Base-by-base conservation (phyloP, 169 alveolate species). In the Eimeria necatrix region DNA sequence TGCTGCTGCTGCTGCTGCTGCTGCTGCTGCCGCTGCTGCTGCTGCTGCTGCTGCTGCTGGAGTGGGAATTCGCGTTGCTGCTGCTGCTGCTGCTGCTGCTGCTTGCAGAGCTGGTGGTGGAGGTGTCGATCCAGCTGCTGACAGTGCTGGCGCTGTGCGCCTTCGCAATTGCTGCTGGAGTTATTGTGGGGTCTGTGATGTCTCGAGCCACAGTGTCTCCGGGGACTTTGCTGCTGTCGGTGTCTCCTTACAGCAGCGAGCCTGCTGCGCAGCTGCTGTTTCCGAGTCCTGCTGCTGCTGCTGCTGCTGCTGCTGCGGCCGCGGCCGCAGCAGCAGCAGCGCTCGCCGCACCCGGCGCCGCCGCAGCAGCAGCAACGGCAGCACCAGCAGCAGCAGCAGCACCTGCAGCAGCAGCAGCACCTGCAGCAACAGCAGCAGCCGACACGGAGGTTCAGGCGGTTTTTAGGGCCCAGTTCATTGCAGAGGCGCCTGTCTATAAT, bases 341-440 rank as follows among this genome's bases (percentile, higher is more conserved):
- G n/a, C n/a, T n/a, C n/a, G n/a, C n/a, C n/a, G n/a, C n/a, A n/a
- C n/a, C n/a, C n/a, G n/a, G 64, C 64, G 14, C 64, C 14, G 64
- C 64, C 7, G 73, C 73, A 61, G 73, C 73, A 61, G 86, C 86
- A 76, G 7, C 86, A 32, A 10, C 56, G n/a, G 22, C 73, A 61
- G 73, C 73, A 61, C 24, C 81, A 10, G 53, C 81, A 9, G 53
- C 51, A 18, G 73, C 73, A 7, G 16, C 73, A 61, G 73, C 24
- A 61, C 32, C 73, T 7, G 73, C 73, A 61, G 73, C 24, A 61
- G 22, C 73, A 61, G 4, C 24, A 61, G 73, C 24, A 61, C 32
- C 24, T 7, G n/a, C n/a, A 61, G 73, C 73, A 7, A 20, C n/a
- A 7, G 22, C 73, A 7, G 73, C 73, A 61, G 4, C 73, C 4